Evolutionary conservation across 176 grass and related monocot genomes (phyloP), one percentile per base, ranked within the genome.

Genomic region (Zea luxurians): DNA sequence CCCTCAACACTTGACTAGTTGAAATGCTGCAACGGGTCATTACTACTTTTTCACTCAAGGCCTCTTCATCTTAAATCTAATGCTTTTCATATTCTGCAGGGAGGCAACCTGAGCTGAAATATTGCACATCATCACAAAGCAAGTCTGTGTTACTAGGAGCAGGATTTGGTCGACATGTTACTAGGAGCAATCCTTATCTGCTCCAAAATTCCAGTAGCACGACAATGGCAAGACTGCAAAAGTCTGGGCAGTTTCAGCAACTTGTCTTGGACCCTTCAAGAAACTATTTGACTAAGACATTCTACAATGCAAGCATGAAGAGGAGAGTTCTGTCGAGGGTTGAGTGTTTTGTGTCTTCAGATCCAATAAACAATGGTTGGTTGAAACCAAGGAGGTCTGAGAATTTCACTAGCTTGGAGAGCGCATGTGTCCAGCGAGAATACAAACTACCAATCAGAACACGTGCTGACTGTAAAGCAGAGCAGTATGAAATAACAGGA

Each of bases 401-500:
- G 9, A 85, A 61, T 48, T 37, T 84, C 75, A 70, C 41, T 21
- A 71, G 18, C 10, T 67, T 54, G 20, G 77, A 89, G 18, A 64
- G 8, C n/a, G 13, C 43, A n/a, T 48, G 69, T 64, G 72, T 77
- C 63, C 70, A 78, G 44, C 57, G 72, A 21, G 86, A 78, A 63
- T 78, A 84, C 60, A 83, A 4, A 21, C 55, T 76, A 13, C 63
- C 84, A 2, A 46, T 67, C 40, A 91, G 71, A 82, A 91, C 36
- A 38, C 86, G 82, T 37, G 76, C 82, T 7, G 87, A 93, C 79
- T 93, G 88, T 83, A 91, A 77, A 64, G 87, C 94, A 0, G 77
- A 91, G 78, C 85, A 90, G 55, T 91, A 89, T 82, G 94, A 88
- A 77, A 91, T 90, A 42, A 53, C 86, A 1, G 91, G 89, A 48